These are phyloP conservation scores for Scheffersomyces quercinus DNA, from an alignment of 1,139 yeast species.

Conservation along the genomic window DNA sequence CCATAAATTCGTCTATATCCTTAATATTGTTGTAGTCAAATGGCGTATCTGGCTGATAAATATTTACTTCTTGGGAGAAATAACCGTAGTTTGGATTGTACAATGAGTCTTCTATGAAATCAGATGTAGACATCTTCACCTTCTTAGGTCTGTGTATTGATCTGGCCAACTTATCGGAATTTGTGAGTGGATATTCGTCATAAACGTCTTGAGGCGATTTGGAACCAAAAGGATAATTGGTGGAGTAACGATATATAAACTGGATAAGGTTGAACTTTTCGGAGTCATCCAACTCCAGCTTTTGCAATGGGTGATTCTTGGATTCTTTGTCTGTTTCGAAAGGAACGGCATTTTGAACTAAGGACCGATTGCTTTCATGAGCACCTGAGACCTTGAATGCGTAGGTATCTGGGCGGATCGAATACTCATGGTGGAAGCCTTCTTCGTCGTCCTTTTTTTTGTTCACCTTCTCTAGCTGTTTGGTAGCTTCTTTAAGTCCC, in stretches of 20 bases:
- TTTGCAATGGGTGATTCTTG: conserved; percentile 33
- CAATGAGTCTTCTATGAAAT: conserved; percentile 82
- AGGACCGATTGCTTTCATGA: conserved; percentile 20
- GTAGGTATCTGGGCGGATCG: conserved; percentile 50
- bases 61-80: conserved; percentile 75
- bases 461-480: conserved; percentile 17
- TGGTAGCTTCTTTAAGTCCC: conserved; percentile 20
- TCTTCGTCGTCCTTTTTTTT: conserved; percentile 26
- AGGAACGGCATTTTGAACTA: conserved; percentile 4
- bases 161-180: conserved; percentile 47
- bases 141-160: conserved; percentile 55
- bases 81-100: conserved; percentile 84
- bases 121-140: conserved; percentile 70
- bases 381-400: conserved; percentile 43
- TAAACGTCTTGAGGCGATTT: conserved; percentile 43
- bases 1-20: conserved; percentile 71
- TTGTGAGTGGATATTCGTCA: conserved; percentile 40
- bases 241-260: conserved; percentile 41
- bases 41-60: conserved; percentile 64
- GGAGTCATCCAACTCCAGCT: conserved; percentile 7
- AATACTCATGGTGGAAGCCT: conserved; percentile 44
- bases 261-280: conserved; percentile 33
- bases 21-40: conserved; percentile 59
- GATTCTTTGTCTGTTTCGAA: conserved; percentile 4
- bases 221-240: conserved; percentile 46